phyloP scores from a whole-genome alignment of 179 eudicot species.

The Sideroxylon spinosum region DNA sequence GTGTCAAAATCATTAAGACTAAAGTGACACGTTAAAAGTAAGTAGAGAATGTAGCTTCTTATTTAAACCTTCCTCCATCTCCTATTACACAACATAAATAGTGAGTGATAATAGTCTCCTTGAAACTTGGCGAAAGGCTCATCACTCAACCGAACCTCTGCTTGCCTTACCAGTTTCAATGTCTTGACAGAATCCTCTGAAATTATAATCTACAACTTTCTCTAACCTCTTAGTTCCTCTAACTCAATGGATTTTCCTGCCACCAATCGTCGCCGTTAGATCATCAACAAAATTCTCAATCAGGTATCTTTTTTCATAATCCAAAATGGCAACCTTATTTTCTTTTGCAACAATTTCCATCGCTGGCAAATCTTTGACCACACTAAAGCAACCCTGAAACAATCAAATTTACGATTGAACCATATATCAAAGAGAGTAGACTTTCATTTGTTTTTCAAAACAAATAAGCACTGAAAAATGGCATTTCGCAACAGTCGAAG shows the following conservation, averaged over 20 bases:
- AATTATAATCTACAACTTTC: neutral
- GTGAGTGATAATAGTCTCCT: too few species aligned
- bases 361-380: slow-evolving; percentile 81
- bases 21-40: too few species aligned
- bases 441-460: too few species aligned
- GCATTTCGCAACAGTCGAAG: slow-evolving; percentile 44
- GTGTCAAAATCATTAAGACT: too few species aligned
- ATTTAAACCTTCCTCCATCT: too few species aligned
- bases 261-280: slow-evolving; percentile 25
- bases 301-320: slow-evolving; percentile 55
- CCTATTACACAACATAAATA: too few species aligned
- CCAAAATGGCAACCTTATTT: slow-evolving; percentile 64
- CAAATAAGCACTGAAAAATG: neutral
- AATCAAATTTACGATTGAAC: slow-evolving; percentile 5
- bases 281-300: slow-evolving; percentile 67
- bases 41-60: too few species aligned
- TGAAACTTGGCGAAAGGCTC: too few species aligned
- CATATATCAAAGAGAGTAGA: neutral
- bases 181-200: neutral
- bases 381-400: slow-evolving; percentile 80
- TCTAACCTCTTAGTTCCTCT: neutral
- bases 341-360: slow-evolving; percentile 89
- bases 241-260: neutral
- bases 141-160: too few species aligned
- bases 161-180: too few species aligned